Percentiles rank a stretch among this genome's conserved stretches.
Evolutionary conservation across 257 asterid species (phyloP).

Genomic region (Ilex aquifolium): DNA sequence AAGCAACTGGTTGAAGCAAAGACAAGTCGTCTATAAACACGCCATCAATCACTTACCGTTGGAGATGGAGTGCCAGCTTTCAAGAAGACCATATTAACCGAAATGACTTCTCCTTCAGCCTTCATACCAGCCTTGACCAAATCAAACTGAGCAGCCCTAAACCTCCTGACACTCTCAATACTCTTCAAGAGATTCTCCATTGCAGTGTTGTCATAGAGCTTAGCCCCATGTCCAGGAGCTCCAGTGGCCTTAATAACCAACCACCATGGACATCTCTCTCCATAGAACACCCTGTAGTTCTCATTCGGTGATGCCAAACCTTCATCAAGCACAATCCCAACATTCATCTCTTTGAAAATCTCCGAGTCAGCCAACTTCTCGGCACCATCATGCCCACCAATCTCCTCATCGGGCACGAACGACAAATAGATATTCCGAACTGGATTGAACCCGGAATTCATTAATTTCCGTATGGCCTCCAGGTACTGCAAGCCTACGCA

Average conservation of each 20-base stretch:
- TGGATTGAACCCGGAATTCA: constrained; percentile 59
- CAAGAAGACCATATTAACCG: constrained; percentile 86
- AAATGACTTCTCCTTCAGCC: constrained; percentile 85
- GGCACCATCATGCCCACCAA: constrained; percentile 88
- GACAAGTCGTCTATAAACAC: neutral
- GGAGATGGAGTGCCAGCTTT: constrained; percentile 95
- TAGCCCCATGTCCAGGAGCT: constrained; percentile 94
- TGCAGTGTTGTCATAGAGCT: constrained; percentile 86
- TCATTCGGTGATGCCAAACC: constrained; percentile 76
- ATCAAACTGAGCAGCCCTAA: constrained; percentile 82
- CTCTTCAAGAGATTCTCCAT: constrained; percentile 89
- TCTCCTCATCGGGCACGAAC: constrained; percentile 97
- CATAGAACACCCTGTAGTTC: constrained; percentile 67
- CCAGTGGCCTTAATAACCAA: constrained; percentile 76
- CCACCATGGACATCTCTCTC: constrained; percentile 91
- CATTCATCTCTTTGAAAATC: constrained; percentile 62
- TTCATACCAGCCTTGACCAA: constrained; percentile 68
- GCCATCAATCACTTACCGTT: constrained; percentile 34
- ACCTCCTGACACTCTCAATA: constrained; percentile 74
- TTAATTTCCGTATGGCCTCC: constrained; percentile 80
- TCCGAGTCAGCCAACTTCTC: constrained; percentile 71
- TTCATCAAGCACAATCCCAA: constrained; percentile 85
- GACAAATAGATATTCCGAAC: constrained; percentile 67
- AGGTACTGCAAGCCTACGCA: constrained; percentile 83
- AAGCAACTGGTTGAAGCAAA: too few species aligned